Evolutionary conservation across 768 basidiomycete species (phyloP), one percentile per base, ranked within the genome.

Genomic region (Nevesoporus exiguus): DNA sequence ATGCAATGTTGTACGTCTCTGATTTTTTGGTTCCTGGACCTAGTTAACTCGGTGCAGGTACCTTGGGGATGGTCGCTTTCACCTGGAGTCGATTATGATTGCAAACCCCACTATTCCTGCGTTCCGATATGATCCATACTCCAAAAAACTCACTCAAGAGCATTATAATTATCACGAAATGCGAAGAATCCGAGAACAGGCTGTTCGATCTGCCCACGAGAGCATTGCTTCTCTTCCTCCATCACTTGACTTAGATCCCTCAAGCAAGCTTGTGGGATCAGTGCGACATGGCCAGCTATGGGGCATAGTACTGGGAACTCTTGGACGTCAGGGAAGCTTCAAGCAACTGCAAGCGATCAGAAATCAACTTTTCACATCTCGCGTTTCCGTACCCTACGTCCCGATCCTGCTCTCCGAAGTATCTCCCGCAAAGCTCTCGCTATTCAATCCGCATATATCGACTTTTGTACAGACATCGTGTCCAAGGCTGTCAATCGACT

Each of bases 21-120:
- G 21, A 39, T 43, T 55, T 27, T n/a, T 14, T 48, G 14, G 21
- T 49, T 40, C 25, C 31, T 19, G 55, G 30, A 30, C 24, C 39
- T 27, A n/a, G 13, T 56, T 57, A 40, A 54, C 34, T 19, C 51
- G 17, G n/a, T 31, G 45, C 55, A 97, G 94, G 63, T 99, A 98
- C 70, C 82, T 99, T 25, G 97, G 97, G 17, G 97, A 99, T 63
- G 97, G 97, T 21, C 88, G 97, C 10, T 99, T 99, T 76, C 97
- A 98, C 68, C 80, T 98, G 17, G 97, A 99, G 71, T 90, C 93
- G 14, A 94, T 98, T 68, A 99, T 99, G 97, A 97, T 99, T 55
- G 93, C 94, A n/a, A 99, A 99, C 69, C 97, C 97, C 0, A 71
- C 80, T 29, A 80, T 98, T 17, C 94, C 97, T 11, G 95, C 97